Evolutionary conservation across 208 protist species (phyloP).

Genomic region (Crithidia mellificae): DNA sequence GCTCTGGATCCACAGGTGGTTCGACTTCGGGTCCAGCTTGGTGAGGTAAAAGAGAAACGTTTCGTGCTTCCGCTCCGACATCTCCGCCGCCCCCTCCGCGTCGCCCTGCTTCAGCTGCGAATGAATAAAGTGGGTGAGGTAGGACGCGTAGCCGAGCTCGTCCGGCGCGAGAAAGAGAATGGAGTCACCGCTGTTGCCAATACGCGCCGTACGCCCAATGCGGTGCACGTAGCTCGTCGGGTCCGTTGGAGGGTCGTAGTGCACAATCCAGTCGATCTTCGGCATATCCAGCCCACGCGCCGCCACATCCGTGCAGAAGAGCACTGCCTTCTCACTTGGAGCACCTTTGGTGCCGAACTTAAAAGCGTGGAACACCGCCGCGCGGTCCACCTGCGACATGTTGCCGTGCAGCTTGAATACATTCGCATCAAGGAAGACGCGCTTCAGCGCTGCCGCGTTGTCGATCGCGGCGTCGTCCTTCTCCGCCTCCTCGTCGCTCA

Average conservation of each 20-base stretch:
- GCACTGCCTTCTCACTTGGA: constrained; percentile 69
- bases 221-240: constrained; percentile 96
- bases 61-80: constrained; percentile 80
- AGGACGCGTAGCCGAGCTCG: constrained; percentile 87
- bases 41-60: constrained; percentile 92
- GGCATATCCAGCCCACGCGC: constrained; percentile 96
- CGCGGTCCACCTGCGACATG: constrained; percentile 92
- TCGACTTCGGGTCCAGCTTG: constrained; percentile 95
- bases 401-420: constrained; percentile 96
- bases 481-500: constrained; percentile 78
- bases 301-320: constrained; percentile 96
- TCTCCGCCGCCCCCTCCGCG: constrained; percentile 36
- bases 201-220: constrained; percentile 95
- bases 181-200: constrained; percentile 92
- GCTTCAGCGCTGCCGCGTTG: constrained; percentile 11
- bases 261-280: constrained; percentile 95
- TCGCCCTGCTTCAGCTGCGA: constrained; percentile 44
- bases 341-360: constrained; percentile 46
- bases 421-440: constrained; percentile 77
- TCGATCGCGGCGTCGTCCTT: constrained; percentile 7
- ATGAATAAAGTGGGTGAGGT: constrained; percentile 84
- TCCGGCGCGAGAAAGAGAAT: constrained; percentile 92
- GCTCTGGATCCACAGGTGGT: constrained; percentile 95
- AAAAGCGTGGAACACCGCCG: constrained; percentile 92
- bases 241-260: constrained; percentile 97